These are phyloP conservation scores for Diaporthe humulicola DNA, from an alignment of 2,329 filamentous ascomycete species.

Conservation along the genomic window DNA sequence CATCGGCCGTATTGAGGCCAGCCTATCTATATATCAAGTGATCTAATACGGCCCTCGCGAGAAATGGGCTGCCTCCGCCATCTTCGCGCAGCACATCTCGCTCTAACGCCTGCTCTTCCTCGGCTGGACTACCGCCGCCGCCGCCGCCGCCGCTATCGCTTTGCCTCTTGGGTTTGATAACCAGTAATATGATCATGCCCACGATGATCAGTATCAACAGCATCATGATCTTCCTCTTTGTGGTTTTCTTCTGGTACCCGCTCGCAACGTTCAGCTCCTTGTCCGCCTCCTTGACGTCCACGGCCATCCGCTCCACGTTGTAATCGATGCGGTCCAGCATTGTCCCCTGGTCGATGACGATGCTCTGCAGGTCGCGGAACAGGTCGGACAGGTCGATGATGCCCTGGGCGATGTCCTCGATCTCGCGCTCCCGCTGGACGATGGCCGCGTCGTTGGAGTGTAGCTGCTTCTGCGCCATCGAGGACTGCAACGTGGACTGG, in stretches of 20 bases:
- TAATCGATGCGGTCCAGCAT: conserved; percentile 97
- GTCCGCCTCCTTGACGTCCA: conserved; percentile 91
- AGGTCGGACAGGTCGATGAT: conserved; percentile 98
- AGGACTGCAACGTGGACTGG: conserved; percentile 87
- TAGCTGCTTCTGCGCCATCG: conserved; percentile 74
- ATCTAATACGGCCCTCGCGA: conserved; percentile 29
- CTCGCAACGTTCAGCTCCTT: conserved; percentile 92
- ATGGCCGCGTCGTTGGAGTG: conserved; percentile 87
- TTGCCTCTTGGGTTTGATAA: conserved; percentile 78
- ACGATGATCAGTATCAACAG: conserved; percentile 87
- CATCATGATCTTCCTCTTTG: conserved; percentile 93
- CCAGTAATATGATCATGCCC: conserved; percentile 86
- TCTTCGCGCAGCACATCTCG: not conserved
- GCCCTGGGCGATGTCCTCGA: conserved; percentile 97
- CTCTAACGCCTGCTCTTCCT: conserved; percentile 27
- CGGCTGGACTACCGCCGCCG: conserved; percentile 31
- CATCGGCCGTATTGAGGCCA: not conserved
- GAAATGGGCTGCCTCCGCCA: conserved; percentile 19
- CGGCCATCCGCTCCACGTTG: conserved; percentile 96
- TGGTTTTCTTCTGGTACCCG: conserved; percentile 88
- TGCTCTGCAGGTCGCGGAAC: conserved; percentile 94
- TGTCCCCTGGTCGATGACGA: conserved; percentile 94
- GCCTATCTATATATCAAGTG: conserved; percentile 32
- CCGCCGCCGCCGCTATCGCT: conserved; percentile 9
- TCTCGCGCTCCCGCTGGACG: conserved; percentile 92